phyloP scores from a whole-genome alignment of 306 rosid genomes.

The Lithocarpus polystachyus region DNA sequence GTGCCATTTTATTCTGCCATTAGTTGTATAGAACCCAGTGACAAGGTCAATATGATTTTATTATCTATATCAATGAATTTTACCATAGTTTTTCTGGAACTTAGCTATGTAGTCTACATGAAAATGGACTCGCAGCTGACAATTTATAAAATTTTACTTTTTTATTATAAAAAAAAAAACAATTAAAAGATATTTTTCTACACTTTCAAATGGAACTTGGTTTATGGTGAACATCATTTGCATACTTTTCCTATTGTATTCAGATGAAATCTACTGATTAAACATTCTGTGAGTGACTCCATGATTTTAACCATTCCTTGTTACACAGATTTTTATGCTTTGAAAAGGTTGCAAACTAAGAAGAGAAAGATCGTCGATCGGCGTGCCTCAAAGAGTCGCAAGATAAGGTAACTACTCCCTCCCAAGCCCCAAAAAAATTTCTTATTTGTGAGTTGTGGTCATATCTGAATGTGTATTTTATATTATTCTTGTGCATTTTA shows the following conservation, averaged over 20 bases:
- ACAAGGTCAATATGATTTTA: neutral
- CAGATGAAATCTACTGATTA: neutral
- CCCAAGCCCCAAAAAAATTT: neutral
- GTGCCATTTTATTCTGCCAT: neutral
- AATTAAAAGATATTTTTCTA: neutral
- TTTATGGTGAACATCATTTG: neutral
- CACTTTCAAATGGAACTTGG: neutral
- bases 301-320: constrained; percentile 18
- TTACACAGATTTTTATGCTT: constrained; percentile 59
- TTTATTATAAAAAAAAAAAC: neutral
- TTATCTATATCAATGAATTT: neutral
- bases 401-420: constrained; percentile 62
- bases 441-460: neutral
- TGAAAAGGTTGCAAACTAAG: constrained; percentile 65
- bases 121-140: neutral
- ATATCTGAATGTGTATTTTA: constrained; percentile 1
- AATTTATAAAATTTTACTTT: neutral
- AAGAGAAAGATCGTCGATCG: constrained; percentile 85
- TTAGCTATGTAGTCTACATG: neutral
- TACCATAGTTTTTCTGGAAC: neutral
- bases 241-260: neutral
- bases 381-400: constrained; percentile 89
- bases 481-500: neutral
- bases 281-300: neutral
- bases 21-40: neutral